Evolutionary conservation across 2,329 filamentous ascomycete species (phyloP).

Genomic region (Aotearoamyces nothofagi): DNA sequence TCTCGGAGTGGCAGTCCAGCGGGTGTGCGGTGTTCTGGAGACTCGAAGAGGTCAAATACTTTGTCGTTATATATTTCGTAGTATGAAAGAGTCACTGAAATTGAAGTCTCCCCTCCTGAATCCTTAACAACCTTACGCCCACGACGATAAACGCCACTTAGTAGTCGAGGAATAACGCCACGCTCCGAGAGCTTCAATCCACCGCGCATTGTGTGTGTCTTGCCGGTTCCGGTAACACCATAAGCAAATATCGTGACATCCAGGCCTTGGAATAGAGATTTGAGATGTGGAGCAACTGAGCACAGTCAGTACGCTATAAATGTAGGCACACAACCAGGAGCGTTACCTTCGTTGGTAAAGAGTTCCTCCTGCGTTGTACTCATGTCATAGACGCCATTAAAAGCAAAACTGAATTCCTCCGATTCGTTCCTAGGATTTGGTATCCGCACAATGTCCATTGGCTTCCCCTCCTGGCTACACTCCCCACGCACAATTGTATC

Average conservation of each 20-base stretch:
- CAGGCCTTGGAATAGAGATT: constrained; percentile 79
- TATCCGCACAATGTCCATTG: constrained; percentile 63
- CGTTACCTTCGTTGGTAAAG: constrained; percentile 74
- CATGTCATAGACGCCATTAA: constrained; percentile 83
- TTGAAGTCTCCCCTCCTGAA: constrained; percentile 49
- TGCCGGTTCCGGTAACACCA: constrained; percentile 83
- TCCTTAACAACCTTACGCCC: constrained; percentile 79
- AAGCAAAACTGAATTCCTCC: constrained; percentile 87
- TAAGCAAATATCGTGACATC: constrained; percentile 88
- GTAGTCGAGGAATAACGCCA: constrained; percentile 72
- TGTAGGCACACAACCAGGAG: constrained; percentile 1
- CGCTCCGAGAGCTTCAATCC: constrained; percentile 74
- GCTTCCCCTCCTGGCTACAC: constrained; percentile 41
- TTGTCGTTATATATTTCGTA: constrained; percentile 98
- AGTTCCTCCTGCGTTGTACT: constrained; percentile 69
- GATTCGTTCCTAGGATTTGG: constrained; percentile 86
- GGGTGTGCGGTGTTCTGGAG: constrained; percentile 63
- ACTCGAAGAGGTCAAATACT: constrained; percentile 79
- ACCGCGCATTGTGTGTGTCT: constrained; percentile 92
- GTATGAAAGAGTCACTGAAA: constrained; percentile 69
- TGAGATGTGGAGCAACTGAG: constrained; percentile 74
- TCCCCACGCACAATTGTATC: constrained; percentile 71
- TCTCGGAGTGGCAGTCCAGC: constrained; percentile 72
- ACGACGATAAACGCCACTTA: constrained; percentile 74
- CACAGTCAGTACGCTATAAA: constrained; percentile 5